A percentile compares a stretch with the other conserved stretches of the same genome.
These are phyloP conservation scores for Metarhizium brunneum DNA, from an alignment of 2,329 filamentous ascomycete species.

Conservation along the genomic window DNA sequence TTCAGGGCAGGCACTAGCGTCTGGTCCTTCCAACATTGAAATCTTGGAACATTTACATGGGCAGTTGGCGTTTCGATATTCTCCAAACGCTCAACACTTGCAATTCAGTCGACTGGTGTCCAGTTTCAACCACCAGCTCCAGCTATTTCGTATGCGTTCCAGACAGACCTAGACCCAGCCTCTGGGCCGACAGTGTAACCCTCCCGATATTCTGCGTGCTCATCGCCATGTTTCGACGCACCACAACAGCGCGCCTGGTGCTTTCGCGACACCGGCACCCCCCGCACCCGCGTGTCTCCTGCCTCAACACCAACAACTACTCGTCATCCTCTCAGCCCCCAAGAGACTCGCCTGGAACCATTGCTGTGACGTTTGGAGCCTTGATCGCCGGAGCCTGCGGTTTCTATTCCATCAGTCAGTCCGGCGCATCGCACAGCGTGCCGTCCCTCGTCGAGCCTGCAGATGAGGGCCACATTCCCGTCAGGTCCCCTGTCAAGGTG, in stretches of 20 bases:
- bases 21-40: no score
- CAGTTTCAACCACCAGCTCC: no score
- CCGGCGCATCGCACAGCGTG: not conserved
- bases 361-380: not conserved
- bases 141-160: no score
- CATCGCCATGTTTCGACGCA: not conserved
- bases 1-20: no score
- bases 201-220: not conserved
- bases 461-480: conserved; percentile 13
- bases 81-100: no score
- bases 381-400: not conserved
- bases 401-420: not conserved
- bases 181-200: no score
- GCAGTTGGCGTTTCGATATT: no score
- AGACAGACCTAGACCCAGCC: no score
- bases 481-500: conserved; percentile 18
- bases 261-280: not conserved
- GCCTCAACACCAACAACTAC: not conserved
- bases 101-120: no score
- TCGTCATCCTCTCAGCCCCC: not conserved
- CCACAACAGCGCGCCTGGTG: not conserved
- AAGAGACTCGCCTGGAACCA: not conserved
- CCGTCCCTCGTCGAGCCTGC: not conserved
- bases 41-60: no score
- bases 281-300: not conserved